Conservation (phyloP, 768 basidiomycete species). For the Panaeolus papilionaceus region DNA sequence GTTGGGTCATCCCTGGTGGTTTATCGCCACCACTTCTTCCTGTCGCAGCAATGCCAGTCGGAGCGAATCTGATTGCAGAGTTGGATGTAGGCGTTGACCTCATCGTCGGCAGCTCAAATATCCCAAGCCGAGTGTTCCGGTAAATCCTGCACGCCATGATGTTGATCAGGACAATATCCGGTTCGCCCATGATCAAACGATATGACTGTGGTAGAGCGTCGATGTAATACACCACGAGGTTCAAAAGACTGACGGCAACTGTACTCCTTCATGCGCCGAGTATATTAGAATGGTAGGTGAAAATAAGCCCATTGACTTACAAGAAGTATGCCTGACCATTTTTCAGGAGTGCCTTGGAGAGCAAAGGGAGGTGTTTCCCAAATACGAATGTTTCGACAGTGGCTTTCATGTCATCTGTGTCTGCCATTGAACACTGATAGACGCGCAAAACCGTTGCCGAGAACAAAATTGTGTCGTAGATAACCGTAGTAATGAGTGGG, state of each 20-base stretch:
- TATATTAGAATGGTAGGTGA: no score
- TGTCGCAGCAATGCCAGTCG: no score
- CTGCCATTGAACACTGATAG: neutral
- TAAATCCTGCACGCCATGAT: constrained; percentile 3
- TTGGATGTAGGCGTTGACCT: no score
- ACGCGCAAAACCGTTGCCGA: neutral
- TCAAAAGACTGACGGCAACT: neutral
- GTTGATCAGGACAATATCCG: neutral
- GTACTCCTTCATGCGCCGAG: no score
- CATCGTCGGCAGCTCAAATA: no score
- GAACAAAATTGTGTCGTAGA: neutral
- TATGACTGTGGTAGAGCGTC: neutral
- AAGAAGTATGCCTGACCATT: no score
- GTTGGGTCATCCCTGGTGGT: no score
- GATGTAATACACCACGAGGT: neutral
- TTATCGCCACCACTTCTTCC: no score
- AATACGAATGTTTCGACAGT: neutral
- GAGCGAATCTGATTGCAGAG: no score
- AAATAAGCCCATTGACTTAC: no score
- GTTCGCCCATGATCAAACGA: no score
- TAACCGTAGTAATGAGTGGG: neutral
- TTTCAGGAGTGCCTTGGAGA: no score
- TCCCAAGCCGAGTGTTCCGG: constrained; percentile 3
- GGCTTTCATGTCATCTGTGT: neutral
- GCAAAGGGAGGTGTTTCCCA: neutral